Evolutionary conservation across 2,329 filamentous ascomycete genomes (phyloP).

Genomic region (Sporothrix dimorphospora): DNA sequence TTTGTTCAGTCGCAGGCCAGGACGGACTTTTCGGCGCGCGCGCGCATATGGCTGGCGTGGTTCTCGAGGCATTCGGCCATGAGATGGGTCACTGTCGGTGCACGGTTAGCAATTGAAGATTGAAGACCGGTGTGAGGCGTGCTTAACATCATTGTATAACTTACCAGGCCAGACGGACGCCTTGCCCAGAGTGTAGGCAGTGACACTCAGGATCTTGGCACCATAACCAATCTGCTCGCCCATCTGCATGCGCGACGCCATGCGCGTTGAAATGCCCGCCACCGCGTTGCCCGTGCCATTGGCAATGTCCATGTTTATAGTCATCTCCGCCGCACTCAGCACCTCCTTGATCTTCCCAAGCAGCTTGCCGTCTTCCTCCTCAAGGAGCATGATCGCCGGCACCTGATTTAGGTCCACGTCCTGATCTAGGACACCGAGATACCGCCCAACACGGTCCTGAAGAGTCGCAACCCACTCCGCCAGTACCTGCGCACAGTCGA

Average conservation of each 20-base stretch:
- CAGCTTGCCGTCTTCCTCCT: constrained; percentile 88
- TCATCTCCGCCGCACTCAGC: constrained; percentile 73
- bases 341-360: constrained; percentile 82
- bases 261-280: constrained; percentile 55
- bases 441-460: constrained; percentile 90
- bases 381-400: constrained; percentile 84
- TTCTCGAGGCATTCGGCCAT: constrained; percentile 60
- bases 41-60: constrained; percentile 56
- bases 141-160: constrained; percentile 39
- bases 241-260: constrained; percentile 49
- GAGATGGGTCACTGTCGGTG: constrained; percentile 51
- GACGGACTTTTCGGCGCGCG: constrained; percentile 57
- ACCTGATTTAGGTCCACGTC: constrained; percentile 81
- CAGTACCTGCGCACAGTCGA: constrained; percentile 91
- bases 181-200: constrained; percentile 84
- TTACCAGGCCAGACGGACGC: constrained; percentile 90
- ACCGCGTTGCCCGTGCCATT: constrained; percentile 46
- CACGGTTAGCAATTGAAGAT: neutral
- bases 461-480: constrained; percentile 93
- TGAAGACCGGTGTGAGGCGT: neutral
- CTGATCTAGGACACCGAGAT: constrained; percentile 82
- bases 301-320: constrained; percentile 65
- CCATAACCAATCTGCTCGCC: constrained; percentile 74
- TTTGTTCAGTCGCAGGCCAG: constrained; percentile 35
- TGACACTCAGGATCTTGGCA: constrained; percentile 80